These are phyloP conservation scores for Flaveria sonorensis DNA, from an alignment of 129 eudicot genomes.

Conservation along the genomic window DNA sequence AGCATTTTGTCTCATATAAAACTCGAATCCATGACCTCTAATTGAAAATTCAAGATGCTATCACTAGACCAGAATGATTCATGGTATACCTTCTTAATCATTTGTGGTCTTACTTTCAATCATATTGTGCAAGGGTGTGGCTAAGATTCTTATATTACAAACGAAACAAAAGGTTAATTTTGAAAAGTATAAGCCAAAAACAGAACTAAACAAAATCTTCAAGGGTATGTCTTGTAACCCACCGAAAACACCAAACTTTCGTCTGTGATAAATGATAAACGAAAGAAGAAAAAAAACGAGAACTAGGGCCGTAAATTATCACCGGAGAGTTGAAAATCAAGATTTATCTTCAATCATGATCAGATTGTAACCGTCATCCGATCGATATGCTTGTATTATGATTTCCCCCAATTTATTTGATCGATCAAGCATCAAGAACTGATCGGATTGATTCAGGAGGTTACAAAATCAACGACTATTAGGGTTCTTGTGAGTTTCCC, in stretches of 20 bases:
- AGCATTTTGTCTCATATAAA: too few species aligned
- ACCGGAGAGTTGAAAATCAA: conserved; percentile 3
- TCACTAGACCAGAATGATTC: too few species aligned
- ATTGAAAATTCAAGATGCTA: too few species aligned
- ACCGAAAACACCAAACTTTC: background rate
- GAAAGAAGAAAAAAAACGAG: background rate
- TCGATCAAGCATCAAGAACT: background rate
- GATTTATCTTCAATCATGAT: background rate
- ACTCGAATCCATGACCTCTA: too few species aligned
- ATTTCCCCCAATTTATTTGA: background rate
- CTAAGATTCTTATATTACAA: too few species aligned
- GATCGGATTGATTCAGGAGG: conserved; percentile 1
- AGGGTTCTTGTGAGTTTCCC: conserved; percentile 42
- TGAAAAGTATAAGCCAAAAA: background rate
- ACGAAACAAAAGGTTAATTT: too few species aligned
- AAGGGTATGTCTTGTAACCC: background rate
- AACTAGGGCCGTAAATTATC: background rate
- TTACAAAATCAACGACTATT: conserved; percentile 14
- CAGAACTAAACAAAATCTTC: background rate
- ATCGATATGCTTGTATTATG: background rate
- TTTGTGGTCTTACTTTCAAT: too few species aligned
- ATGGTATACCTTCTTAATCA: too few species aligned
- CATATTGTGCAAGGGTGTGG: too few species aligned
- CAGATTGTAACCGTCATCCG: background rate
- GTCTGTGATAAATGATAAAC: background rate